These are phyloP conservation scores for Paraphoma chrysanthemicola DNA, from an alignment of 2,329 filamentous ascomycete species.

Conservation along the genomic window DNA sequence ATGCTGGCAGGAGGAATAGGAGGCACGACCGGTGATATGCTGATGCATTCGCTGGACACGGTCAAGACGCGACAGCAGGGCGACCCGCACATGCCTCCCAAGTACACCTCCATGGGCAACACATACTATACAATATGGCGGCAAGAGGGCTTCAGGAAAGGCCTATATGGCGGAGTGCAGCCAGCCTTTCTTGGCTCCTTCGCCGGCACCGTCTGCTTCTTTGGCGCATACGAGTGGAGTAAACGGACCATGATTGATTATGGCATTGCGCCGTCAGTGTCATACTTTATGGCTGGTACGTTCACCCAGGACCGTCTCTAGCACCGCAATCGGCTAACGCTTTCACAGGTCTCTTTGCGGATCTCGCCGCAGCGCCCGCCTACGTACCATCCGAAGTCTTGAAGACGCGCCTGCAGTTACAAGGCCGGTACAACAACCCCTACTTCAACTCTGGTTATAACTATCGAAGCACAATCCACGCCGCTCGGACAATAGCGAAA, in stretches of 20 bases:
- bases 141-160: slow-evolving; percentile 85
- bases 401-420: slow-evolving; percentile 94
- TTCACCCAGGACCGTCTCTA: neutral
- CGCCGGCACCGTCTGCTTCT: slow-evolving; percentile 92
- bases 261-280: slow-evolving; percentile 80
- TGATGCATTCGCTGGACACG: slow-evolving; percentile 99
- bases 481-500: slow-evolving; percentile 81
- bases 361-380: slow-evolving; percentile 87
- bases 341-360: slow-evolving; percentile 80
- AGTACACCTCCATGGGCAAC: slow-evolving; percentile 87
- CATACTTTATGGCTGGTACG: slow-evolving; percentile 84
- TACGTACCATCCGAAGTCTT: slow-evolving; percentile 98
- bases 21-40: slow-evolving; percentile 90
- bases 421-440: slow-evolving; percentile 94
- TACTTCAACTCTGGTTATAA: slow-evolving; percentile 95
- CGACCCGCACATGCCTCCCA: slow-evolving; percentile 89
- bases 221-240: slow-evolving; percentile 94
- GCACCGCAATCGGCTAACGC: neutral
- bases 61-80: slow-evolving; percentile 98
- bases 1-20: slow-evolving; percentile 96
- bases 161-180: slow-evolving; percentile 91
- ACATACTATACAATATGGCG: slow-evolving; percentile 93
- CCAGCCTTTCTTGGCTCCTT: slow-evolving; percentile 93
- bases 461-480: slow-evolving; percentile 85
- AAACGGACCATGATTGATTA: slow-evolving; percentile 87